Evolutionary conservation across 2,329 filamentous ascomycete species (phyloP), one percentile per base, ranked within the genome.

Genomic region (Penicillium sclerotiorum): DNA sequence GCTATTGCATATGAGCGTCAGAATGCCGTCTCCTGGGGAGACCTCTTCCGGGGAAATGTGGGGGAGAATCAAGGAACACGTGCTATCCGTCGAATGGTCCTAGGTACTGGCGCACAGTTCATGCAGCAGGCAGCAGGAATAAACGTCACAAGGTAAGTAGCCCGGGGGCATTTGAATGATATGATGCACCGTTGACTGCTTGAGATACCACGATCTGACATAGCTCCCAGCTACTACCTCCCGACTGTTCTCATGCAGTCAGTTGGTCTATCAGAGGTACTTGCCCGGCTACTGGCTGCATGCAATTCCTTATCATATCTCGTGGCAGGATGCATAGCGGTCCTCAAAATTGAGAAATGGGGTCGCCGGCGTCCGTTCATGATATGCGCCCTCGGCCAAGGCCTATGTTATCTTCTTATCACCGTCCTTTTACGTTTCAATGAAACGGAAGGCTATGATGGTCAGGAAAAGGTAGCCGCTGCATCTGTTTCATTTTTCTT

Each of bases 211-310:
- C n/a, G n/a, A 44, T 18, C 22, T 17, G 8, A 22, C 21, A 12
- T 43, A n/a, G n/a, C n/a, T n/a, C n/a, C 36, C 22, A 37, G 28
- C 9, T 80, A 80, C 54, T 83, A 80, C 48, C 67, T 85, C 0
- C 81, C 82, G 0, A 82, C 82, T 30, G 80, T 87, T 0, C 74
- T 86, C 6, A 84, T 81, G 46, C 63, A 80, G 38, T 80, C 74
- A 6, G 80, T 86, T 6, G 81, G 81, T 0, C 73, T 84, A 20
- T 66, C 66, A 23, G 73, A 82, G 49, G 71, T 71, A 33, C 74
- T 78, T 59, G 77, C 79, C 3, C 73, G 82, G 4, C 66, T 86
- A 0, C 71, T 86, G 15, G 77, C 82, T 1, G 82, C 79, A 2
- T 77, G 79, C 49, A 85, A 79, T 54, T 72, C 72, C 2, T 73